A percentile compares a stretch with the other conserved stretches of the same genome.
Conservation (phyloP, 257 asterid genomes). For the Schizonepeta tenuifolia region DNA sequence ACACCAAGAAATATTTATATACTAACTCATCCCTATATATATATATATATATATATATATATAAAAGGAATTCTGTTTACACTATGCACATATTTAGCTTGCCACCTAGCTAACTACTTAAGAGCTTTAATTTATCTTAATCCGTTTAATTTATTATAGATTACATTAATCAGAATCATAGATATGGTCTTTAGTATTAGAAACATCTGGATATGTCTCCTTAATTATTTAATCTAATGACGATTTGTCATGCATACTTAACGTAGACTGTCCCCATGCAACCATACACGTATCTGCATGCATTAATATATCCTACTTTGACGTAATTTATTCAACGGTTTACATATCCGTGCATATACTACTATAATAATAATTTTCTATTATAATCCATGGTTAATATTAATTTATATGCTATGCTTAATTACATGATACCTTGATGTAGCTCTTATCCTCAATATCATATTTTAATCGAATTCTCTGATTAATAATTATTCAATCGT, state of each 20-base stretch:
- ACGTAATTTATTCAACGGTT: constrained; percentile 43
- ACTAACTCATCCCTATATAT: no score
- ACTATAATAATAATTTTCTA: not conserved
- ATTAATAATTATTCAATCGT: constrained; percentile 22
- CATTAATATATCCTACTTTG: constrained; percentile 19
- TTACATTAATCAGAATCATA: not conserved
- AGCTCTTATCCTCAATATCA: not conserved
- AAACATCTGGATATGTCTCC: constrained; percentile 30
- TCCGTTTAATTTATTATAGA: not conserved
- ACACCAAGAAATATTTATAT: no score
- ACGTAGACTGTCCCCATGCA: constrained; percentile 46
- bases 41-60: not conserved
- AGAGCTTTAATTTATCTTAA: not conserved
- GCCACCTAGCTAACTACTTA: not conserved
- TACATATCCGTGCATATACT: constrained; percentile 11
- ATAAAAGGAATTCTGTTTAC: not conserved
- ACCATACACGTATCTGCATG: constrained; percentile 51
- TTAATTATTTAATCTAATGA: constrained; percentile 25
- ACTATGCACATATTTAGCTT: not conserved
- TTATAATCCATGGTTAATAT: not conserved
- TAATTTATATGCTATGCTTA: not conserved
- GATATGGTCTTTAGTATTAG: constrained; percentile 10
- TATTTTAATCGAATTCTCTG: constrained; percentile 5
- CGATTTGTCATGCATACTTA: constrained; percentile 31
- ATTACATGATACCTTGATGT: not conserved